Evolutionary conservation across 495 filamentous ascomycete genomes (phyloP).

Genomic region (Rostrohypoxylon terebratum): DNA sequence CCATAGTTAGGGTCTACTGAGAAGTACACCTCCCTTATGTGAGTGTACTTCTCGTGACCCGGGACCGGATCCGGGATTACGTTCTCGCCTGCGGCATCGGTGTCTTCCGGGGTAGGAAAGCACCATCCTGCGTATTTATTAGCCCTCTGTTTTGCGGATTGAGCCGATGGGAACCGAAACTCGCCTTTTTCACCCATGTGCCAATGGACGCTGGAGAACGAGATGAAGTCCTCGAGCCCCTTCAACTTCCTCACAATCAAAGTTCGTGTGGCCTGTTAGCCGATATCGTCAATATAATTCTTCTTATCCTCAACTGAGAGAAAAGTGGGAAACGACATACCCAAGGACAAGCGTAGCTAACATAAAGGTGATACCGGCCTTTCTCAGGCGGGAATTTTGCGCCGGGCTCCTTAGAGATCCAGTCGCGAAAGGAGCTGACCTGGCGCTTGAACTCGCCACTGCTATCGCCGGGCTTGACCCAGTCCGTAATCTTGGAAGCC

Average conservation of each 20-base stretch:
- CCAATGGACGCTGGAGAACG: conserved; percentile 75
- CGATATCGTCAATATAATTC: conserved; percentile 8
- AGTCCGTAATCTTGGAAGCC: conserved; percentile 76
- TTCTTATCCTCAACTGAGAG: background rate
- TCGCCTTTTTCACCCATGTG: conserved; percentile 66
- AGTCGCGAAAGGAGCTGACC: conserved; percentile 75
- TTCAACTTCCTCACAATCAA: conserved; percentile 83
- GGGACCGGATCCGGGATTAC: conserved; percentile 71
- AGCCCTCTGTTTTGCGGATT: background rate
- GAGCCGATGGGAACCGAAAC: background rate
- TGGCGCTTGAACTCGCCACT: conserved; percentile 92
- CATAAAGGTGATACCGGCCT: conserved; percentile 83
- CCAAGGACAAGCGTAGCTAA: conserved; percentile 83
- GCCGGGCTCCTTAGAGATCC: conserved; percentile 68
- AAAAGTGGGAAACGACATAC: conserved; percentile 44
- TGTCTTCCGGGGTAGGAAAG: conserved; percentile 74
- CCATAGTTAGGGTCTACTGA: conserved; percentile 72
- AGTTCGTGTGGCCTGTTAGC: conserved; percentile 72
- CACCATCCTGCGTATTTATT: conserved; percentile 73
- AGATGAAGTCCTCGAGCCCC: conserved; percentile 78
- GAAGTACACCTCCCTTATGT: conserved; percentile 77
- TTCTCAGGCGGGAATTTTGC: conserved; percentile 78
- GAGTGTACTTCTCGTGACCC: conserved; percentile 66
- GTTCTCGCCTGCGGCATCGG: conserved; percentile 62
- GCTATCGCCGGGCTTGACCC: conserved; percentile 78